These are phyloP conservation scores for Sclerotinia glacialis DNA, from an alignment of 2,329 filamentous ascomycete genomes.

Conservation along the genomic window DNA sequence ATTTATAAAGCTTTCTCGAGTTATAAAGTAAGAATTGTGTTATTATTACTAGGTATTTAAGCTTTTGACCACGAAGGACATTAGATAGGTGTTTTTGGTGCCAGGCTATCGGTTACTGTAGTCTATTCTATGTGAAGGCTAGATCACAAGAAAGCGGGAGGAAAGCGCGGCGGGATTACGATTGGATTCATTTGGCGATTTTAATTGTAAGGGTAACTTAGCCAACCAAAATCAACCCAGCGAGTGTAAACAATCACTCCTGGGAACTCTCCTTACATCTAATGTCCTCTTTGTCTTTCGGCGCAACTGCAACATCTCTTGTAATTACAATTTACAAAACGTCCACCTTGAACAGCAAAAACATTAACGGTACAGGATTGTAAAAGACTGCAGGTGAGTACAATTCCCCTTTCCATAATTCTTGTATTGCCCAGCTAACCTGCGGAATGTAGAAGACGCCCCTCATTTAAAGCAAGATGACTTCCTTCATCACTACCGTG, in stretches of 20 bases:
- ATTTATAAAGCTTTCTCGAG: constrained; percentile 2
- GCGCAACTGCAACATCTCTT: constrained; percentile 2
- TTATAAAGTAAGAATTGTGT: not conserved
- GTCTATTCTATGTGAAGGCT: constrained; percentile 9
- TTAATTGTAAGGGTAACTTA: constrained; percentile 11
- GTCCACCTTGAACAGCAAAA: not conserved
- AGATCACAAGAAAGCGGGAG: constrained; percentile 6
- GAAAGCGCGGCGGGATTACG: constrained; percentile 9
- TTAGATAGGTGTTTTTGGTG: not conserved
- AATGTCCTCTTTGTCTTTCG: constrained; percentile 3
- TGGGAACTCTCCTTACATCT: not conserved
- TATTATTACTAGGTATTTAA: not conserved
- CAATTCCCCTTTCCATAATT: not conserved
- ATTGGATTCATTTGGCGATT: constrained; percentile 14
- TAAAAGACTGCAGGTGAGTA: constrained; percentile 1
- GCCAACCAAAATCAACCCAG: constrained; percentile 7
- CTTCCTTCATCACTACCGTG: constrained; percentile 80
- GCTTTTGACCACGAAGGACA: not conserved
- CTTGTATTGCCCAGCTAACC: constrained; percentile 34
- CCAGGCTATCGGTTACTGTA: constrained; percentile 2
- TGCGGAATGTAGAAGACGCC: constrained; percentile 32
- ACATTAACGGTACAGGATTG: not conserved
- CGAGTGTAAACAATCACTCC: constrained; percentile 10
- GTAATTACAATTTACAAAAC: not conserved
- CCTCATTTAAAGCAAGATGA: constrained; percentile 51